These are phyloP conservation scores for Schizophyllum amplum DNA, from an alignment of 1,284 basidiomycete species.

Conservation along the genomic window DNA sequence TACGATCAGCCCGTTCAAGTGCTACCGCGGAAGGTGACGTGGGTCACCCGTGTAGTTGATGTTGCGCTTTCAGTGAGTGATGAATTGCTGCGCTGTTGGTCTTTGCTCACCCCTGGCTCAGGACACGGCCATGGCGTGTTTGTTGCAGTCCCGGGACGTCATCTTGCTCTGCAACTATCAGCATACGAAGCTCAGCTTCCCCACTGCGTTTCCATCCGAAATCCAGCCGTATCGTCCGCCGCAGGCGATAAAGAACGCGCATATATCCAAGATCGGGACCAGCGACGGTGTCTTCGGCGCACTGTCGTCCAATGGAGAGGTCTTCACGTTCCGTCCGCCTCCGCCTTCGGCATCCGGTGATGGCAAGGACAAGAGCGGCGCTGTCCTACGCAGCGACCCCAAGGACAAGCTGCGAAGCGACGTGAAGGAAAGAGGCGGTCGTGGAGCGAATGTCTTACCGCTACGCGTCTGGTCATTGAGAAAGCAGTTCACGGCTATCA, in stretches of 20 bases:
- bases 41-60: conserved; percentile 61
- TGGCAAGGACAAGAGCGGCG: conserved; percentile 13
- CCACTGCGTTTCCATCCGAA: conserved; percentile 60
- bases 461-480: conserved; percentile 89
- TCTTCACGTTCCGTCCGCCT: conserved; percentile 76
- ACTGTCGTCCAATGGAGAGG: conserved; percentile 82
- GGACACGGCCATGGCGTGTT: conserved; percentile 81
- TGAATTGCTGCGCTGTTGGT: conserved; percentile 2
- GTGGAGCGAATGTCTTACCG: conserved; percentile 50
- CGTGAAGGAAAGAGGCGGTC: conserved; percentile 16
- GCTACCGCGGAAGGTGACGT: conserved; percentile 78
- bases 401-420: not conserved
- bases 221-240: conserved; percentile 77
- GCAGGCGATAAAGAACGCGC: conserved; percentile 59
- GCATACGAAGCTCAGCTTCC: conserved; percentile 73
- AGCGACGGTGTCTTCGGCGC: conserved; percentile 84
- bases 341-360: conserved; percentile 24
- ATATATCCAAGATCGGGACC: conserved; percentile 75
- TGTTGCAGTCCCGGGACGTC: conserved; percentile 71
- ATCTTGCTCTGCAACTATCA: conserved; percentile 77
- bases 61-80: conserved; percentile 63
- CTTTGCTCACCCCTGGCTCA: conserved; percentile 21
- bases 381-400: not conserved
- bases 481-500: conserved; percentile 81
- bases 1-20: conserved; percentile 81